Evolutionary conservation across 192 early-diverging fungal species (phyloP), one percentile per base, ranked within the genome.

Genomic region (Coemansia sp.): DNA sequence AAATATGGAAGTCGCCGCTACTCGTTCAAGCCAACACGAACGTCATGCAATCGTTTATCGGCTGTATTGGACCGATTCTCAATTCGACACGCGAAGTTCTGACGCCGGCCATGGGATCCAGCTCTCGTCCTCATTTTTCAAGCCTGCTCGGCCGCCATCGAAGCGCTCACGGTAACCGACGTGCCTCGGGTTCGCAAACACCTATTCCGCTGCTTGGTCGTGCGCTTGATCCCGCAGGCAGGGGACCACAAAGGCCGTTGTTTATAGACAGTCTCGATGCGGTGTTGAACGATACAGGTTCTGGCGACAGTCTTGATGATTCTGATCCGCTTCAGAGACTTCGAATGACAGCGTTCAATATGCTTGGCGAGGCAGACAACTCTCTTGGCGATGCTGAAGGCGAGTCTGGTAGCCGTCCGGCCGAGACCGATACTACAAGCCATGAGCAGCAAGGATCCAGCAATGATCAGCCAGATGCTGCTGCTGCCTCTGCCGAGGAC

Each of bases 51-150:
- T 72, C 83, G 32, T 72, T 93, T 47, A 72, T 93, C 13, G 85
- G 79, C 16, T 86, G 87, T 32, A 63, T 94, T 8, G 85, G 83
- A 3, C 87, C 91, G 16, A 79, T 96, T 19, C 61, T 96, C 42
- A 91, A 87, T 65, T 90, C 83, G 1, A 89, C 91, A 43, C 92
- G 92, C 0, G 94, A 96, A 58, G 18, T 65, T 12, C 56, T 60
- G 42, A 61, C 69, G 3, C 32, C 63, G 0, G 37, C 63, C 0
- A 26, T 58, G 41, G 45, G 61, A 19, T 32, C 56, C 15, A 56
- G 68, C 15, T 54, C 74, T 21, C 63, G 44, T 65, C 76, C 70
- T 44, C 84, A 57, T 67, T 77, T 57, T 23, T 66, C 48, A 32
- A 67, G 60, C 10, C 52, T 66, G 13, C 72, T 74, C n/a, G 73